phyloP scores from a whole-genome alignment of 139 green algal species.

The Nannochloris sp. region DNA sequence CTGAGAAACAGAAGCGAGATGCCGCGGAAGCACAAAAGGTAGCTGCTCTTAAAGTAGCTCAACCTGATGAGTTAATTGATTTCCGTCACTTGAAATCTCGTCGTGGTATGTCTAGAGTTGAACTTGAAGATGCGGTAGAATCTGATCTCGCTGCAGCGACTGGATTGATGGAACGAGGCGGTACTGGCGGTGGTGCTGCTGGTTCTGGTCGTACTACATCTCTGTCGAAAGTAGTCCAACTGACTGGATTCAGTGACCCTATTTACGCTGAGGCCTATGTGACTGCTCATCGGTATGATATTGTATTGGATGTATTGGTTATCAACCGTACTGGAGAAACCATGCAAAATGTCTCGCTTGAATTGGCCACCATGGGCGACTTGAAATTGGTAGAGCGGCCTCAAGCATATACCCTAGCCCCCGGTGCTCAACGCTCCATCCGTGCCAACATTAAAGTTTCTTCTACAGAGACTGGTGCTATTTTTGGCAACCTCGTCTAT shows the following conservation, averaged over 20 bases:
- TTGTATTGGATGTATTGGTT: slow-evolving; percentile 94
- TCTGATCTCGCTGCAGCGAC: slow-evolving; percentile 22
- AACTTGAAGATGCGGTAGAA: slow-evolving; percentile 64
- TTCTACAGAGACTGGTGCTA: slow-evolving; percentile 96
- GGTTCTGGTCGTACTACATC: background rate
- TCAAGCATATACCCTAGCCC: slow-evolving; percentile 83
- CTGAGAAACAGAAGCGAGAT: slow-evolving; percentile 53
- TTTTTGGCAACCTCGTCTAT: slow-evolving; percentile 99
- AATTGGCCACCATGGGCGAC: slow-evolving; percentile 98
- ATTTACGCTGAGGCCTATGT: slow-evolving; percentile 97
- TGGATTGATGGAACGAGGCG: slow-evolving; percentile 1
- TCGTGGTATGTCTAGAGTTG: slow-evolving; percentile 74
- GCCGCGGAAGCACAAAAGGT: slow-evolving; percentile 50
- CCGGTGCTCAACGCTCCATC: slow-evolving; percentile 51
- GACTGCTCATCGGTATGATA: slow-evolving; percentile 96
- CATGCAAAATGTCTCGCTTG: slow-evolving; percentile 84
- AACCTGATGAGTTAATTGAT: slow-evolving; percentile 81
- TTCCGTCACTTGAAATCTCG: slow-evolving; percentile 77
- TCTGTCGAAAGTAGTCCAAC: slow-evolving; percentile 90
- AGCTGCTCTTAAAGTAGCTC: slow-evolving; percentile 17
- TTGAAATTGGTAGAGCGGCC: slow-evolving; percentile 97
- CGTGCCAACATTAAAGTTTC: slow-evolving; percentile 71
- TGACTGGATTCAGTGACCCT: slow-evolving; percentile 92
- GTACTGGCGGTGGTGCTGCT: background rate
- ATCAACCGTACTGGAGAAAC: slow-evolving; percentile 74